Evolutionary conservation across 495 filamentous ascomycete species (phyloP), one percentile per base, ranked within the genome.

Genomic region (Penicillium mononematosum): DNA sequence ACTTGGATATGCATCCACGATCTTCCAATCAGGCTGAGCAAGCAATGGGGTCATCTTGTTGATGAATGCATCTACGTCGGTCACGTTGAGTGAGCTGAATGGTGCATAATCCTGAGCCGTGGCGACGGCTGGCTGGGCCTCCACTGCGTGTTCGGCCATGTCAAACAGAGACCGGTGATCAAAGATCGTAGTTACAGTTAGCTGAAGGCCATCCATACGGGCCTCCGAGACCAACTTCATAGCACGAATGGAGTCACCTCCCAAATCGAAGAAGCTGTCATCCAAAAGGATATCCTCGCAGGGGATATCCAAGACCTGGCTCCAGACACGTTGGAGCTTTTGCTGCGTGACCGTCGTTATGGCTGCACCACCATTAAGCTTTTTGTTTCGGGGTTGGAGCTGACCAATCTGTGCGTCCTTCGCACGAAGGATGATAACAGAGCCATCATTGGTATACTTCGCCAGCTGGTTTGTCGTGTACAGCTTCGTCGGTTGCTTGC

Each of bases 401-500:
- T 45, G 50, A 16, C n/a, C 17, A 5, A 53, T 6, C 3, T 53
- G 50, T 1, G 50, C 41, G 19, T 45, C 17, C 10, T 53, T 53
- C n/a, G 50, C 50, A 1, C 50, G 50, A 24, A 53, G 14, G n/a
- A 53, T 34, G 22, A 53, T 44, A 4, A 53, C 16, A 9, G 50
- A 44, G 19, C 50, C 50, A 7, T 45, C 19, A n/a, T 8, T 34
- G n/a, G 50, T 45, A 12, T 44, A 53, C 20, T 45, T 53, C 5
- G 41, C 39, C 41, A 53, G 27, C 31, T 53, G 50, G 17, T 24
- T 53, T 14, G 41, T 45, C 5, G 17, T 19, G 25, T 16, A 53
- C 3, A 53, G 11, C 75, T 57, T 81, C 67, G 2, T 3, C 8
- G 39, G 41, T 2, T 20, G 25, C n/a, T 14, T 24, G 19, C 32